A percentile compares a stretch with the other conserved stretches of the same genome.
These are phyloP conservation scores for Boletus fagicola DNA, from an alignment of 768 basidiomycete genomes.

Conservation along the genomic window DNA sequence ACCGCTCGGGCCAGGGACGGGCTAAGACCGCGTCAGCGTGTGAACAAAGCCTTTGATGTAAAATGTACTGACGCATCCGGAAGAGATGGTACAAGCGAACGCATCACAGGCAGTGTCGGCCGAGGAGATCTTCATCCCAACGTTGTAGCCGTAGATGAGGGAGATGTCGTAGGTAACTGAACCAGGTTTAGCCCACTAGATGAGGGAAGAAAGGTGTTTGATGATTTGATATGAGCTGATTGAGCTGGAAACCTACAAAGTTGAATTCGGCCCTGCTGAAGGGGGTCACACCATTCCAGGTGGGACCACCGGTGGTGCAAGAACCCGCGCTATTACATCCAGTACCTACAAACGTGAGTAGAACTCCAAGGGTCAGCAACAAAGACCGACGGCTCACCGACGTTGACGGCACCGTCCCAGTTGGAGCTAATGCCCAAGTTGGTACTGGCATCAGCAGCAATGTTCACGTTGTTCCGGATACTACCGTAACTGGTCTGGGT, in stretches of 20 bases:
- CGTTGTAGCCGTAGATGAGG: conserved; percentile 35
- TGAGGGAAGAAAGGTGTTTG: neutral
- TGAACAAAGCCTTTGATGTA: neutral
- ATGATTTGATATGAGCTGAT: neutral
- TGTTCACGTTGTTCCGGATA: conserved; percentile 27
- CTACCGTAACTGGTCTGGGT: conserved; percentile 31
- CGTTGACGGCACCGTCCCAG: conserved; percentile 34
- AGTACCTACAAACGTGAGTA: conserved; percentile 25
- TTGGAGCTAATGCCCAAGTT: conserved; percentile 32
- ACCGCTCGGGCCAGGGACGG: conserved; percentile 33
- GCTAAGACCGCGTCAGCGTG: conserved; percentile 16
- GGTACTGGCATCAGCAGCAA: conserved; percentile 21
- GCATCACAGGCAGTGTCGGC: conserved; percentile 23
- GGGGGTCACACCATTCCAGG: conserved; percentile 31
- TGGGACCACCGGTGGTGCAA: conserved; percentile 32
- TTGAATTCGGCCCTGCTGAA: conserved; percentile 36
- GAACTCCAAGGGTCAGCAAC: neutral
- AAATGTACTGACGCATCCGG: conserved; percentile 29
- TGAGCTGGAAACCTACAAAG: conserved; percentile 19
- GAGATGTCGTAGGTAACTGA: conserved; percentile 34
- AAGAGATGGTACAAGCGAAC: conserved; percentile 32
- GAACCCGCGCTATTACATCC: conserved; percentile 24
- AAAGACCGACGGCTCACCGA: conserved; percentile 16
- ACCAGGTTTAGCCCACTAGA: conserved; percentile 26
- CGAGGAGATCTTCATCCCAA: conserved; percentile 35